Evolutionary conservation across 495 filamentous ascomycete genomes (phyloP).

Genomic region (Massariosphaeria phaeospora): DNA sequence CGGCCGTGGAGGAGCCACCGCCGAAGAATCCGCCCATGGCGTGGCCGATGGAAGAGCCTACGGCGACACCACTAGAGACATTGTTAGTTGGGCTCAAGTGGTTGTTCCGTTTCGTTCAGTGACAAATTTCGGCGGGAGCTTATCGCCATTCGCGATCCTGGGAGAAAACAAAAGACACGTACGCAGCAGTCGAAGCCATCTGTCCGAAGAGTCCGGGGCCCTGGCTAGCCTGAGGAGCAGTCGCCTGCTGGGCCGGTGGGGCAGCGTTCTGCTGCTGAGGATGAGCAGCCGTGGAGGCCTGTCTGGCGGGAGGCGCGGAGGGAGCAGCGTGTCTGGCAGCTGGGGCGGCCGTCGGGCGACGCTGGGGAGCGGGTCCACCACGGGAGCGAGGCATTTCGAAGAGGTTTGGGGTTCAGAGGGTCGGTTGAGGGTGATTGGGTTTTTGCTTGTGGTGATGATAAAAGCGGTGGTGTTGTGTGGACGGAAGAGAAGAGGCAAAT

Average conservation of each 20-base stretch:
- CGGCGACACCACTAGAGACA: conserved; percentile 74
- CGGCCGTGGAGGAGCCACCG: conserved; percentile 58
- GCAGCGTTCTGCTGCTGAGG: conserved; percentile 31
- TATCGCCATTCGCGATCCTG: background rate
- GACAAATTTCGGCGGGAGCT: too few relatives aligned
- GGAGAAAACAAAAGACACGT: conserved; percentile 24
- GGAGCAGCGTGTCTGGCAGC: conserved; percentile 9
- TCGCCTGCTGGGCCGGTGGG: conserved; percentile 20
- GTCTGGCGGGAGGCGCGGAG: conserved; percentile 37
- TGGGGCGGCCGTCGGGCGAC: conserved; percentile 33
- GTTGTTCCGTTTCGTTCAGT: too few relatives aligned
- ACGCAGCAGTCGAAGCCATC: conserved; percentile 48
- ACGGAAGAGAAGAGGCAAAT: background rate
- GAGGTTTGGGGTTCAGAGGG: conserved; percentile 4
- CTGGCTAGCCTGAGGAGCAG: conserved; percentile 29
- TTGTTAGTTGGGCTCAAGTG: conserved; percentile 24
- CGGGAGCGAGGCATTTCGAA: conserved; percentile 41
- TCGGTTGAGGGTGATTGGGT: conserved; percentile 6
- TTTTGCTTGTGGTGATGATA: background rate
- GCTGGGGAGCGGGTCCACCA: conserved; percentile 36
- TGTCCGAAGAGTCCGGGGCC: conserved; percentile 44
- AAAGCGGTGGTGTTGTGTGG: background rate
- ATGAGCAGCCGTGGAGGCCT: conserved; percentile 39
- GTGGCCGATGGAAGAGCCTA: conserved; percentile 92
- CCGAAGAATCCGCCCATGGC: conserved; percentile 83